Evolutionary conservation across 441 rosid genomes (phyloP).

Genomic region (Erodium trifolium): DNA sequence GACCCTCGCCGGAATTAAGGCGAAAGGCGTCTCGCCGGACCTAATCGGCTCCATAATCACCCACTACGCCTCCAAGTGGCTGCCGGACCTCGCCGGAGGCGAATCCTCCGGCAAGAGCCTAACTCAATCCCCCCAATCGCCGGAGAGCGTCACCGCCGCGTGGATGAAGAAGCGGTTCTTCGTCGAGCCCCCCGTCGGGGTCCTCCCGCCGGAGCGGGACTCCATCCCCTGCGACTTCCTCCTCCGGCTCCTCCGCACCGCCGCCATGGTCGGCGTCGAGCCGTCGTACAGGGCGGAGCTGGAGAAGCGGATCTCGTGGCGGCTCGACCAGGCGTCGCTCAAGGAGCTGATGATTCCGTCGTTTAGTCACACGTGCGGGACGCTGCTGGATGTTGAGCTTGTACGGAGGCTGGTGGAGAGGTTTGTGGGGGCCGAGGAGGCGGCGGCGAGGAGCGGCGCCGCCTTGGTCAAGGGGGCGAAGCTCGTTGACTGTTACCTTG

Average conservation of each 20-base stretch:
- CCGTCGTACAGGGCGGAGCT: slow-evolving; percentile 45
- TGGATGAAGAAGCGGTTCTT: slow-evolving; percentile 70
- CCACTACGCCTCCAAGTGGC: slow-evolving; percentile 83
- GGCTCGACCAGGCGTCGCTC: slow-evolving; percentile 69
- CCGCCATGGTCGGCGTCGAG: slow-evolving; percentile 62
- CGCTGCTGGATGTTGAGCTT: slow-evolving; percentile 65
- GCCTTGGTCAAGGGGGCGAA: slow-evolving; percentile 58
- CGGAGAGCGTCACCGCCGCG: slow-evolving; percentile 51
- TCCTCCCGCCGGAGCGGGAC: slow-evolving; percentile 73
- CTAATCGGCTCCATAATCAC: slow-evolving; percentile 70
- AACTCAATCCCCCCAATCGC: slow-evolving; percentile 22
- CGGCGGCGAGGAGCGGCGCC: slow-evolving; percentile 34
- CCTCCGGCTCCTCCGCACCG: slow-evolving; percentile 65
- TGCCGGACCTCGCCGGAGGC: slow-evolving; percentile 41
- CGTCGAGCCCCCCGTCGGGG: slow-evolving; percentile 66
- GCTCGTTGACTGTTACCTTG: slow-evolving; percentile 66
- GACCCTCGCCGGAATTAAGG: slow-evolving; percentile 59
- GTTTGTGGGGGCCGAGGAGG: slow-evolving; percentile 39
- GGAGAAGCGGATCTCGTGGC: slow-evolving; percentile 65
- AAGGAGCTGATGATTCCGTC: slow-evolving; percentile 85
- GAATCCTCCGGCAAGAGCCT: slow-evolving; percentile 6
- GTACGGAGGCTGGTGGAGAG: slow-evolving; percentile 51
- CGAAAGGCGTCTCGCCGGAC: slow-evolving; percentile 74
- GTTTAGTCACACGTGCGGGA: slow-evolving; percentile 65
- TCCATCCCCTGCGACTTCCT: slow-evolving; percentile 73